Conservation (phyloP, 2,329 filamentous ascomycete species). For the Neocucurbitaria cava region DNA sequence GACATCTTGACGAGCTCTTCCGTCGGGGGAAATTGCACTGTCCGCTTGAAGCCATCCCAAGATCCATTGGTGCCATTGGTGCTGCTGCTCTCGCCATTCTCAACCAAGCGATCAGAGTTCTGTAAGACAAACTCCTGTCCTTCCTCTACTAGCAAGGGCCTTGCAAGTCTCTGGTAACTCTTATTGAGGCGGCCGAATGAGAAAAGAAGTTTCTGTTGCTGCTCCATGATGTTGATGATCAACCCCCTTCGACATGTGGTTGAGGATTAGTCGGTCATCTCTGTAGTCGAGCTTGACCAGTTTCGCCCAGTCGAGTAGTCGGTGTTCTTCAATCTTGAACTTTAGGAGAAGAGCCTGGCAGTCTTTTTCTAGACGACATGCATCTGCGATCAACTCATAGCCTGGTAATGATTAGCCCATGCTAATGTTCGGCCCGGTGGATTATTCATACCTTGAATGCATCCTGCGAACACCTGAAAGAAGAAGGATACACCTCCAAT, state of each 20-base stretch:
- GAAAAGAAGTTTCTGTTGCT: slow-evolving; percentile 40
- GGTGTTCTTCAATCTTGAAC: slow-evolving; percentile 47
- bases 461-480: slow-evolving; percentile 49
- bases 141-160: slow-evolving; percentile 38
- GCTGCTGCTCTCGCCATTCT: slow-evolving; percentile 12
- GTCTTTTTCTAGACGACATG: slow-evolving; percentile 38
- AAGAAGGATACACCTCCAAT: slow-evolving; percentile 42
- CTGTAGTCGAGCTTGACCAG: slow-evolving; percentile 42
- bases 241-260: slow-evolving; percentile 41
- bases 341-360: slow-evolving; percentile 46
- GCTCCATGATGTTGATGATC: slow-evolving; percentile 45
- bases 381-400: slow-evolving; percentile 49
- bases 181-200: slow-evolving; percentile 42
- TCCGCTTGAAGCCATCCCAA: slow-evolving; percentile 24
- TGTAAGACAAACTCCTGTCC: slow-evolving; percentile 20
- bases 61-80: neutral
- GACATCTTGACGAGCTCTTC: slow-evolving; percentile 40
- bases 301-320: slow-evolving; percentile 48
- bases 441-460: slow-evolving; percentile 36
- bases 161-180: slow-evolving; percentile 37
- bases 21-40: slow-evolving; percentile 39
- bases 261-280: slow-evolving; percentile 41
- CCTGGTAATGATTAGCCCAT: slow-evolving; percentile 22
- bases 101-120: slow-evolving; percentile 17
- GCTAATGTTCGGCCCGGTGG: neutral